phyloP scores from a whole-genome alignment of 2,329 filamentous ascomycete genomes.

The Aspergillus sp. region DNA sequence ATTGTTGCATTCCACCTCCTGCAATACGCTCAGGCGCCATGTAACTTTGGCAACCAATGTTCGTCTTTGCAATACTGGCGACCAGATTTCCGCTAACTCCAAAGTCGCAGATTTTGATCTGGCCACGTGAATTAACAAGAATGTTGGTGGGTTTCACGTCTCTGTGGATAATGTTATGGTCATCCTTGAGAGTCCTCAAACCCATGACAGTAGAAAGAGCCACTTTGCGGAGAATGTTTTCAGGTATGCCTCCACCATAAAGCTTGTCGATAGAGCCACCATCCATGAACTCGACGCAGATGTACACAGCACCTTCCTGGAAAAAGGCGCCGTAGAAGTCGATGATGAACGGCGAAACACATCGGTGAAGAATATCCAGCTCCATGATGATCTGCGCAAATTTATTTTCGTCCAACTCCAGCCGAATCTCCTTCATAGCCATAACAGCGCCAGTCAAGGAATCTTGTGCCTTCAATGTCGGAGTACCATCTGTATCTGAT shows the following conservation, averaged over 20 bases:
- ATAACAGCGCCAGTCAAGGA: conserved; percentile 69
- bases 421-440: conserved; percentile 98
- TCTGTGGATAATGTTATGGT: conserved; percentile 98
- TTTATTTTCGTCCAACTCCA: conserved; percentile 95
- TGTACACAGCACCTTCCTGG: conserved; percentile 97
- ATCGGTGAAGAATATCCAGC: conserved; percentile 91
- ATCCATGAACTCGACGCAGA: conserved; percentile 99
- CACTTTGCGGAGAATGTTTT: conserved; percentile 84
- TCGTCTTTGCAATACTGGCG: conserved; percentile 96
- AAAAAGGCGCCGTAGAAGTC: conserved; percentile 99
- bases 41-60: conserved; percentile 98
- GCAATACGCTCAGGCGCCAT: conserved; percentile 98
- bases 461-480: conserved; percentile 19
- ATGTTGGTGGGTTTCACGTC: conserved; percentile 99
- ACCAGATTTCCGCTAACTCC: conserved; percentile 96
- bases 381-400: conserved; percentile 98
- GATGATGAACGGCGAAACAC: conserved; percentile 92
- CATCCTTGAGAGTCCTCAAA: conserved; percentile 89
- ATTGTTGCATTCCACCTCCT: conserved; percentile 73
- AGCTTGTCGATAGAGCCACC: conserved; percentile 96
- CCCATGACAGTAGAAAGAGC: conserved; percentile 87
- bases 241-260: conserved; percentile 86
- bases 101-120: conserved; percentile 98
- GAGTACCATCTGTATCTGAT: conserved; percentile 10
- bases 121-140: conserved; percentile 80